These are phyloP conservation scores for Vitis hybrid DNA, from an alignment of 177 flowering plant species.

Conservation along the genomic window DNA sequence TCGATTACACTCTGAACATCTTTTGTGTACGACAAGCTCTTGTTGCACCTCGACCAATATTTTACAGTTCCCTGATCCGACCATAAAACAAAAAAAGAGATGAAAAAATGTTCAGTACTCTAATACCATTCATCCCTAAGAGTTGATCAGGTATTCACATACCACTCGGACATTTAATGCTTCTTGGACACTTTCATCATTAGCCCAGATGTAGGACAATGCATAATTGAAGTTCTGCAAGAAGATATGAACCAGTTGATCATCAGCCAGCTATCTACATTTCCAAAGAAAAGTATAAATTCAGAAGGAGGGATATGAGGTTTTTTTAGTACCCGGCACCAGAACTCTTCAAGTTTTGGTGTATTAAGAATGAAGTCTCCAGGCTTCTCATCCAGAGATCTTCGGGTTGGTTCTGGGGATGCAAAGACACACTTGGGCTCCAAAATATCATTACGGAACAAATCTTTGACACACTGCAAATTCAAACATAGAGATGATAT, in stretches of 20 bases:
- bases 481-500: background rate
- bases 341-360: constrained; percentile 10
- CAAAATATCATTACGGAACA: constrained; percentile 17
- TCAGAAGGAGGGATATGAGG: background rate
- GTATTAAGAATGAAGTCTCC: constrained; percentile 16
- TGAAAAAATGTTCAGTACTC: background rate
- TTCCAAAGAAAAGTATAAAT: no score
- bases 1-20: constrained; percentile 24
- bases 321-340: constrained; percentile 22
- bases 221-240: constrained; percentile 26
- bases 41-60: constrained; percentile 29
- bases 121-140: background rate
- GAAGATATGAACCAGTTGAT: background rate
- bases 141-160: background rate
- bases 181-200: constrained; percentile 20
- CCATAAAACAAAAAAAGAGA: background rate
- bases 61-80: constrained; percentile 16
- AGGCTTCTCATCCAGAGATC: constrained; percentile 8
- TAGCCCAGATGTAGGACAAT: constrained; percentile 23
- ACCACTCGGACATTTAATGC: constrained; percentile 26
- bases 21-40: constrained; percentile 18
- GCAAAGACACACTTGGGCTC: constrained; percentile 26
- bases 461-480: constrained; percentile 19
- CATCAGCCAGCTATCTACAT: no score
- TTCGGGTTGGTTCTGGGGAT: constrained; percentile 7